Percentiles rank a stretch among this genome's conserved stretches.
Conservation (phyloP, 805 yeast species). For the Starmerella khaoyaiensis region DNA sequence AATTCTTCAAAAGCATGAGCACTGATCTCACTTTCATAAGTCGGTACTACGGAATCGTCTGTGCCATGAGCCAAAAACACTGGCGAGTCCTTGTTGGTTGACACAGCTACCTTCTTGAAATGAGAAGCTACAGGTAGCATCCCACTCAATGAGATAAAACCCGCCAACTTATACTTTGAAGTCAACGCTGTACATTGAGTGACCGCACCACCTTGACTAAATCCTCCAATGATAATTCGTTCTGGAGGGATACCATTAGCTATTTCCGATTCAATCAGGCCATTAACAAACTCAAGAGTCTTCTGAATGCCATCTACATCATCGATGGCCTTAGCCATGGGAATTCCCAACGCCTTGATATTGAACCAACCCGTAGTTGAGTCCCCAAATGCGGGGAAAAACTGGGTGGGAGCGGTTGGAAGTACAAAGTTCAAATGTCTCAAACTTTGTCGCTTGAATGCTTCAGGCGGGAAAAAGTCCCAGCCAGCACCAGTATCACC, state of each 20-base stretch:
- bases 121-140: conserved; percentile 35
- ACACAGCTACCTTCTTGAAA: conserved; percentile 7
- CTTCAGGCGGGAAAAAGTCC: conserved; percentile 62
- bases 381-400: conserved; percentile 52
- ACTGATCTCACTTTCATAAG: conserved; percentile 28
- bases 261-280: conserved; percentile 26
- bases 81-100: conserved; percentile 52
- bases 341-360: conserved; percentile 31
- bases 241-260: conserved; percentile 28
- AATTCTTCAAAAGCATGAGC: conserved; percentile 24
- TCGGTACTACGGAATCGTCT: conserved; percentile 50
- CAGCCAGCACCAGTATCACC: conserved; percentile 90
- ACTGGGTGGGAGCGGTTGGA: conserved; percentile 74
- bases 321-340: conserved; percentile 11
- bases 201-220: conserved; percentile 86
- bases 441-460: conserved; percentile 34
- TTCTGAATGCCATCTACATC: conserved; percentile 31
- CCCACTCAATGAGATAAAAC: conserved; percentile 66
- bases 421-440: conserved; percentile 60
- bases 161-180: conserved; percentile 50
- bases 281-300: conserved; percentile 24
- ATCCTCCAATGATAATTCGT: conserved; percentile 82
- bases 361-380: conserved; percentile 85
- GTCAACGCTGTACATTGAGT: conserved; percentile 33
- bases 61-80: conserved; percentile 84